phyloP scores from a whole-genome alignment of 257 asterid genomes.

The Orobanche coerulescens region DNA sequence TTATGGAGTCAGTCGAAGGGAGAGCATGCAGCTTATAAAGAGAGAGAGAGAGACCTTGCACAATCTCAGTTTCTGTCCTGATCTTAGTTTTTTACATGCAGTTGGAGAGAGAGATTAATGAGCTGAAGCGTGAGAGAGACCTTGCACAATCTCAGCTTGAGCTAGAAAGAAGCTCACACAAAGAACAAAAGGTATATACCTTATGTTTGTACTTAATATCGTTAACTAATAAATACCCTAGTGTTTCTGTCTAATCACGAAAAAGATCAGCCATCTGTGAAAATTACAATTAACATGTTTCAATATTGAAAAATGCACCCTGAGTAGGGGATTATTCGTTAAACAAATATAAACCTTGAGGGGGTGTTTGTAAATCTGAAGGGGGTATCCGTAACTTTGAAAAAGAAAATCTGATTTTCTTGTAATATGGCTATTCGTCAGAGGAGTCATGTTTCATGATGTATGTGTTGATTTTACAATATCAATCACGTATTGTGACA shows the following conservation, averaged over 20 bases:
- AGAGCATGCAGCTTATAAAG: background rate
- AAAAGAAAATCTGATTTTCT: background rate
- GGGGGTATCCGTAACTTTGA: background rate
- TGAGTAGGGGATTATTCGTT: background rate
- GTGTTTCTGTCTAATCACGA: no score
- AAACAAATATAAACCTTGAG: background rate
- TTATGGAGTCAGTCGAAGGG: no score
- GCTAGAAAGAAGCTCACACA: conserved; percentile 59
- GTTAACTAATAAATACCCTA: no score
- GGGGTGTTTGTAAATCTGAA: background rate
- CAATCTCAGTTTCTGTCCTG: conserved; percentile 3
- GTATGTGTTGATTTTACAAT: no score
- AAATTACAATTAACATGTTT: background rate
- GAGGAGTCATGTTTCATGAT: no score
- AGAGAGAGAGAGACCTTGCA: no score
- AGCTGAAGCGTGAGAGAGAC: conserved; percentile 82
- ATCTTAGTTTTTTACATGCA: conserved; percentile 29
- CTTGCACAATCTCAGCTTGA: conserved; percentile 73
- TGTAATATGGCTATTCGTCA: no score
- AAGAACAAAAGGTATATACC: conserved; percentile 61
- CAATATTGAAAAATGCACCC: background rate
- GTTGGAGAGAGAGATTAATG: conserved; percentile 90
- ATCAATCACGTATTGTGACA: no score
- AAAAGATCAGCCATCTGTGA: no score
- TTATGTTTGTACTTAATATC: no score